A percentile compares a stretch with the other conserved stretches of the same genome.
phyloP scores from a whole-genome alignment of 2,329 filamentous ascomycete genomes.

The Pseudogymnoascus sp. region DNA sequence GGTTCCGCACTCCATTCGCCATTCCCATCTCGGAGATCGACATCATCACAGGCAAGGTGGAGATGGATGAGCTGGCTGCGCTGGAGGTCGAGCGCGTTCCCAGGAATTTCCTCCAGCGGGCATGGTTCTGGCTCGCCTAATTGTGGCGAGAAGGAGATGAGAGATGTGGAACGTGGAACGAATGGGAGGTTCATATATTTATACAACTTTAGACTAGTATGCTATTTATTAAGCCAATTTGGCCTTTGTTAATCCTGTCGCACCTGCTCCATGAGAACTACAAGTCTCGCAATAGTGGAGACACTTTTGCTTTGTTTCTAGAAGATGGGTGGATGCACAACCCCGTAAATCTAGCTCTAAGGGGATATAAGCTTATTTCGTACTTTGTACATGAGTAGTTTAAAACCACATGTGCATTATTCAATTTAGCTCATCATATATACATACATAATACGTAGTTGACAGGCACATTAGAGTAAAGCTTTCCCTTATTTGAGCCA shows the following conservation, averaged over 20 bases:
- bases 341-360: neutral
- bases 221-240: conserved; percentile 8
- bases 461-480: neutral
- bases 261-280: neutral
- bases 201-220: conserved; percentile 7
- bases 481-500: neutral
- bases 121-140: conserved; percentile 50
- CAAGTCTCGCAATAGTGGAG: neutral
- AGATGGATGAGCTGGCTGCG: conserved; percentile 45
- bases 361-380: neutral
- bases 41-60: conserved; percentile 48
- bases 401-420: neutral
- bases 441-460: neutral
- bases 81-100: conserved; percentile 40
- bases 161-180: neutral
- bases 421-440: neutral
- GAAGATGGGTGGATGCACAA: neutral
- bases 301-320: neutral
- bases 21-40: conserved; percentile 44
- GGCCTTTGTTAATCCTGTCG: neutral
- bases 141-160: neutral
- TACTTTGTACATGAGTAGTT: neutral
- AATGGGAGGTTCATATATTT: neutral
- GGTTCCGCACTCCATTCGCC: conserved; percentile 35
- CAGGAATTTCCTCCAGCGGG: conserved; percentile 42